Conservation (phyloP, 202 grass and related monocot genomes). For the Panicum virgatum region DNA sequence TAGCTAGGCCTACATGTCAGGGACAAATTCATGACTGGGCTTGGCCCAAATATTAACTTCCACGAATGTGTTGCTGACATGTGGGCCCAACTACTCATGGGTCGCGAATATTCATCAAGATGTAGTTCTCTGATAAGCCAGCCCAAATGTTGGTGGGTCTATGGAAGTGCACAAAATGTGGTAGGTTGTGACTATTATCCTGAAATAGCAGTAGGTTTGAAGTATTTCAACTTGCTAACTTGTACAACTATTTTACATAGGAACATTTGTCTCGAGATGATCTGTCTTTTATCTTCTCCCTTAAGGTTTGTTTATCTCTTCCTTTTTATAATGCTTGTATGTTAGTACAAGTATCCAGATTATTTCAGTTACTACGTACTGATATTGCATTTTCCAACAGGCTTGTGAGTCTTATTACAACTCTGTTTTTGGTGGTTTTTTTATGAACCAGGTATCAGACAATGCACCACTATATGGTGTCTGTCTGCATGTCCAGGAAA, state of each 20-base stretch:
- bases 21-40: not conserved
- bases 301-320: conserved; percentile 70
- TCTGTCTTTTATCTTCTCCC: conserved; percentile 82
- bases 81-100: not conserved
- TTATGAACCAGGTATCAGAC: conserved; percentile 76
- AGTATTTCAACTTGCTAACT: conserved; percentile 35
- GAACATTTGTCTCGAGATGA: conserved; percentile 93
- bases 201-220: not conserved
- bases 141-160: not conserved
- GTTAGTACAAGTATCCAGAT: conserved; percentile 21
- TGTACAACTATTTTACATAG: conserved; percentile 54
- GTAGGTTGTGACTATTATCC: not conserved
- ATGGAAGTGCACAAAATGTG: not conserved
- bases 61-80: not conserved
- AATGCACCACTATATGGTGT: conserved; percentile 95
- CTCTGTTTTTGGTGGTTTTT: conserved; percentile 36
- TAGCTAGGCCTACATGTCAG: not conserved
- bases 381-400: not conserved
- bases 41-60: not conserved
- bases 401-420: not conserved
- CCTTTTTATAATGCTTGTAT: conserved; percentile 20
- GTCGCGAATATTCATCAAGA: not conserved
- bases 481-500: conserved; percentile 92
- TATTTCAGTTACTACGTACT: not conserved
- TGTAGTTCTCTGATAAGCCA: not conserved